A percentile compares a stretch with the other conserved stretches of the same genome.
Conservation (phyloP, 106 monocot genomes). For the Phalaenopsis equestris region DNA sequence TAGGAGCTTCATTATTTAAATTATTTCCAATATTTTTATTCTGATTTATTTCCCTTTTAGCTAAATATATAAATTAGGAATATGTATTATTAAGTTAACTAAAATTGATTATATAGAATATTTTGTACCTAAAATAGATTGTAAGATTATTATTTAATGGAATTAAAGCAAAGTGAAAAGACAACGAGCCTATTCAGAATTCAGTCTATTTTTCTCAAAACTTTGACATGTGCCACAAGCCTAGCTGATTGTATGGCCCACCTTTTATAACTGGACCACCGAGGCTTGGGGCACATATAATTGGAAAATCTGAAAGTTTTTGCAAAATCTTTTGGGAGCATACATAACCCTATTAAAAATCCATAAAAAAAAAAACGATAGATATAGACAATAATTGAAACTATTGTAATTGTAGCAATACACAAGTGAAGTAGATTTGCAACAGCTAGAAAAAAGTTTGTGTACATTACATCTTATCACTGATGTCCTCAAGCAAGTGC, state of each 20-base stretch:
- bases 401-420: not conserved
- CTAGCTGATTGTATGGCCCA: not conserved
- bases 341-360: not conserved
- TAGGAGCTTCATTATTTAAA: too few species aligned
- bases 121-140: too few species aligned
- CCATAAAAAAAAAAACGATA: not conserved
- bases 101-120: too few species aligned
- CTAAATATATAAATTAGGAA: too few species aligned
- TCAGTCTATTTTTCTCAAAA: too few species aligned
- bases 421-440: not conserved
- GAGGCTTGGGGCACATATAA: not conserved
- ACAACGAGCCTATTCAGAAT: too few species aligned
- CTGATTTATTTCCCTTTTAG: too few species aligned
- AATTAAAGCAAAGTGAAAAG: too few species aligned
- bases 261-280: not conserved
- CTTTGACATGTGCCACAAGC: not conserved
- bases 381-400: not conserved
- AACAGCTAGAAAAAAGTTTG: not conserved
- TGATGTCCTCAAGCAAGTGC: conserved; percentile 86
- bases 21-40: too few species aligned
- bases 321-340: not conserved
- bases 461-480: conserved; percentile 61
- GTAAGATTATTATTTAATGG: too few species aligned
- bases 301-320: not conserved
- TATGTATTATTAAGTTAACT: too few species aligned